phyloP scores from a whole-genome alignment of 2,329 filamentous ascomycete genomes.

The Onygenales sp. region DNA sequence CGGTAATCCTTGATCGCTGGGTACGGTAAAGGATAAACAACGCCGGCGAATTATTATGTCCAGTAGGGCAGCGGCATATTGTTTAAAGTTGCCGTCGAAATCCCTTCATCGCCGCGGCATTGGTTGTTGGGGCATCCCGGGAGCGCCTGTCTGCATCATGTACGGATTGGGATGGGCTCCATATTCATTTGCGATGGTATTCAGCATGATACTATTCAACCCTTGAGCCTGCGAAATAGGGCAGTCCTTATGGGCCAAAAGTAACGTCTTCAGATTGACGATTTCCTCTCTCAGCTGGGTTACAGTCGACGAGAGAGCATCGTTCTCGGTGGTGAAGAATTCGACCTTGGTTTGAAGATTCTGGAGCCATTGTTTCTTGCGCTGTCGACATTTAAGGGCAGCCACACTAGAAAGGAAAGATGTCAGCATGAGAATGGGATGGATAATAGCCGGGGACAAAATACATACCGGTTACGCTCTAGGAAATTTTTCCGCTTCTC shows the following conservation, averaged over 20 bases:
- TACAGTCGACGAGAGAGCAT: conserved; percentile 73
- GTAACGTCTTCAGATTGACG: conserved; percentile 83
- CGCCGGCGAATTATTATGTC: neutral
- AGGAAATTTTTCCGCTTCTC: conserved; percentile 98
- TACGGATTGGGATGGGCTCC: conserved; percentile 31
- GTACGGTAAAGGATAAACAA: neutral
- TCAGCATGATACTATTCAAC: conserved; percentile 34
- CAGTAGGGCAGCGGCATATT: neutral
- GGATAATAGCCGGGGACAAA: neutral
- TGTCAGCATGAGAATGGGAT: conserved; percentile 15
- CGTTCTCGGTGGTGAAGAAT: conserved; percentile 84
- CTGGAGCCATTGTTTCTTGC: conserved; percentile 97
- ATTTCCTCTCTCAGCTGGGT: conserved; percentile 82
- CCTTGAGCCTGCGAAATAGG: conserved; percentile 84
- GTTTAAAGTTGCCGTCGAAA: neutral
- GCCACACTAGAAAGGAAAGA: conserved; percentile 57
- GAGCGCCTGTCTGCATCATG: conserved; percentile 32
- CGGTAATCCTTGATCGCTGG: neutral
- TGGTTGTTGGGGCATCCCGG: conserved; percentile 25
- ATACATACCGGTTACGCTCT: conserved; percentile 81
- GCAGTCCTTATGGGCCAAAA: conserved; percentile 93
- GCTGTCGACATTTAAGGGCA: conserved; percentile 89
- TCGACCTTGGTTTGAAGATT: conserved; percentile 94
- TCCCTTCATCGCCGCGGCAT: conserved; percentile 23
- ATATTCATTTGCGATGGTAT: conserved; percentile 30